A percentile compares a stretch with the other conserved stretches of the same genome.
phyloP scores from a whole-genome alignment of 148 eudicot species.

The Beta vulgaris region DNA sequence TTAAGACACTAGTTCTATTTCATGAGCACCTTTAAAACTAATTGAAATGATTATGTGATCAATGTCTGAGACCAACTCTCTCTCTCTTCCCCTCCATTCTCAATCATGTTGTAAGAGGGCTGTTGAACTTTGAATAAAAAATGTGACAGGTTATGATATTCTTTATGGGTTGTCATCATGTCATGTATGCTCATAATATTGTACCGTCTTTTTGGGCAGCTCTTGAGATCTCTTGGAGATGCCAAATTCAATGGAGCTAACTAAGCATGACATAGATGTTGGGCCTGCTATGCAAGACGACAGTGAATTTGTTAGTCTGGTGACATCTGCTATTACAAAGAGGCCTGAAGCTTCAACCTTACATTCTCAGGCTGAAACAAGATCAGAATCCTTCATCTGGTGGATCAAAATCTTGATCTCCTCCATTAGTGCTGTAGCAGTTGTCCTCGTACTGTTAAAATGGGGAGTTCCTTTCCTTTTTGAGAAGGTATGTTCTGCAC shows the following conservation, averaged over 20 bases:
- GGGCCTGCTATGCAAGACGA: slow-evolving; percentile 52
- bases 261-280: slow-evolving; percentile 31
- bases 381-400: slow-evolving; percentile 48
- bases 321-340: slow-evolving; percentile 46
- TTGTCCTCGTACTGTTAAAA: slow-evolving; percentile 48
- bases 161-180: no score
- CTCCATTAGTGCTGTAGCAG: slow-evolving; percentile 38
- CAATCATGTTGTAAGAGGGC: no score
- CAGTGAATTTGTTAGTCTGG: slow-evolving; percentile 72
- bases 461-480: slow-evolving; percentile 90
- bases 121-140: no score
- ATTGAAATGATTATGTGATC: no score
- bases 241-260: slow-evolving; percentile 43
- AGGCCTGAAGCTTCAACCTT: slow-evolving; percentile 37
- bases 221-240: slow-evolving; percentile 33
- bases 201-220: slow-evolving; percentile 17
- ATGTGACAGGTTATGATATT: no score
- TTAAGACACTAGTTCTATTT: no score
- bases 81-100: no score
- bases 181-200: no score
- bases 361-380: slow-evolving; percentile 32
- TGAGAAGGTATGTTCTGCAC: slow-evolving; percentile 59
- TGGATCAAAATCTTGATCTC: slow-evolving; percentile 61
- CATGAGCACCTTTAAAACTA: no score
- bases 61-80: no score